Conservation (phyloP, 73 alveolate genomes). For the Paraurostyla sp. region DNA sequence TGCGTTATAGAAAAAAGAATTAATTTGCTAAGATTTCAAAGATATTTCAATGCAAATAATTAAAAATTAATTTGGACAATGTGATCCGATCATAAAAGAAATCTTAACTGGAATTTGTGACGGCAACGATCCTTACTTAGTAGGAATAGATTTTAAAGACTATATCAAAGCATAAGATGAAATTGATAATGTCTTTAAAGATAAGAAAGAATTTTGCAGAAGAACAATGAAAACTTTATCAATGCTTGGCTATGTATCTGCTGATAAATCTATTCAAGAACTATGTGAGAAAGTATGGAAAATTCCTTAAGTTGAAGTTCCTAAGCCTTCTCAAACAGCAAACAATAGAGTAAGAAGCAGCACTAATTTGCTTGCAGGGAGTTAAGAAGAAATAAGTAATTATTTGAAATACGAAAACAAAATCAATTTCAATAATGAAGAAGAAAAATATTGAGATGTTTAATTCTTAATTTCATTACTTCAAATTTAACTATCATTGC, state of each 20-base stretch:
- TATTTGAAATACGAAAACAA: no score
- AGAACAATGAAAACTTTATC: constrained; percentile 32
- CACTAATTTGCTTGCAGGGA: background rate
- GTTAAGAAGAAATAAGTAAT: constrained; percentile 16
- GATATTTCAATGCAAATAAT: background rate
- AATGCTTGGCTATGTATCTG: constrained; percentile 18
- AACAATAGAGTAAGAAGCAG: constrained; percentile 26
- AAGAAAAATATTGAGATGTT: no score
- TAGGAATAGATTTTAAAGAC: constrained; percentile 83
- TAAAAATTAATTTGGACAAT: constrained; percentile 19
- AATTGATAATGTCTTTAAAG: constrained; percentile 46
- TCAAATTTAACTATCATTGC: no score
- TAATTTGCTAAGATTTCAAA: constrained; percentile 30
- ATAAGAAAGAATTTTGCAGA: constrained; percentile 30
- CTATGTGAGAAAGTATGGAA: constrained; percentile 56
- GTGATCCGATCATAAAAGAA: constrained; percentile 42
- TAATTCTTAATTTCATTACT: no score
- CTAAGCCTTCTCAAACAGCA: constrained; percentile 58
- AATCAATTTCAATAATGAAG: no score
- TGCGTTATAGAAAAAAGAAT: background rate
- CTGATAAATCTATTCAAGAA: constrained; percentile 11
- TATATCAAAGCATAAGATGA: constrained; percentile 82
- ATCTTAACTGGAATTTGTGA: constrained; percentile 52
- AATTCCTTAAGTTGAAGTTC: constrained; percentile 44
- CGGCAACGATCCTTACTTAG: constrained; percentile 81